These are phyloP conservation scores for Xylariaceae sp. DNA, from an alignment of 2,329 filamentous ascomycete genomes.

Conservation along the genomic window DNA sequence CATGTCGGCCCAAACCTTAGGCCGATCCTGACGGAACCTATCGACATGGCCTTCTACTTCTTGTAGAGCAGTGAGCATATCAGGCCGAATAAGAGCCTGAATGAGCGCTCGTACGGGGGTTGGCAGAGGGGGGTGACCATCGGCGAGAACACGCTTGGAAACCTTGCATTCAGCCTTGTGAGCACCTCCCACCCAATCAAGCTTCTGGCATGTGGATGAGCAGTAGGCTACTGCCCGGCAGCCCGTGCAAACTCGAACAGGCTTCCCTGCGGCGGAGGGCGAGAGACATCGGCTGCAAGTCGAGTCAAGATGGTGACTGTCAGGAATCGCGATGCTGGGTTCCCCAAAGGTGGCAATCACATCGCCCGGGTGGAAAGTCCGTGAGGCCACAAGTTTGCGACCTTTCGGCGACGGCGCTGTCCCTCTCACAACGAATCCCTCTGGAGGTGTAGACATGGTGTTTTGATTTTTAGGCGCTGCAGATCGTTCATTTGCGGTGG, in stretches of 20 bases:
- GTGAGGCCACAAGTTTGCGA: conserved; percentile 44
- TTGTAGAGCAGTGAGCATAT: conserved; percentile 30
- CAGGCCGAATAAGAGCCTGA: conserved; percentile 43
- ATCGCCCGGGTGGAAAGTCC: conserved; percentile 41
- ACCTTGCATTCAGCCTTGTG: conserved; percentile 54
- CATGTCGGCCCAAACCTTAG: conserved; percentile 42
- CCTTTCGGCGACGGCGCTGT: conserved; percentile 29
- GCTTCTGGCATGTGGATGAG: conserved; percentile 47
- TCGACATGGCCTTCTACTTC: conserved; percentile 46
- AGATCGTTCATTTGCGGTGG: background rate
- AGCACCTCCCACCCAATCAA: conserved; percentile 45
- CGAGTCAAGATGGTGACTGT: conserved; percentile 36
- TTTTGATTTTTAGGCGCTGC: background rate
- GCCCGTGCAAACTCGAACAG: conserved; percentile 43
- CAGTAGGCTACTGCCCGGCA: conserved; percentile 56
- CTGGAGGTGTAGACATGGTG: conserved; percentile 7
- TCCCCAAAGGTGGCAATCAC: conserved; percentile 42
- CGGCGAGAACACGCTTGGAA: conserved; percentile 38
- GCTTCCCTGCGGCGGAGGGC: background rate
- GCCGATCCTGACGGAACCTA: conserved; percentile 32
- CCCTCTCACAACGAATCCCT: conserved; percentile 8
- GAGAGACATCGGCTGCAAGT: conserved; percentile 50
- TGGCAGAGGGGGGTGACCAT: conserved; percentile 39
- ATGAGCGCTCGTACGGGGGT: conserved; percentile 53
- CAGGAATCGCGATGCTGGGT: conserved; percentile 46